Evolutionary conservation across 2,329 filamentous ascomycete genomes (phyloP).

Genomic region (Arthrobotrys musiformis): DNA sequence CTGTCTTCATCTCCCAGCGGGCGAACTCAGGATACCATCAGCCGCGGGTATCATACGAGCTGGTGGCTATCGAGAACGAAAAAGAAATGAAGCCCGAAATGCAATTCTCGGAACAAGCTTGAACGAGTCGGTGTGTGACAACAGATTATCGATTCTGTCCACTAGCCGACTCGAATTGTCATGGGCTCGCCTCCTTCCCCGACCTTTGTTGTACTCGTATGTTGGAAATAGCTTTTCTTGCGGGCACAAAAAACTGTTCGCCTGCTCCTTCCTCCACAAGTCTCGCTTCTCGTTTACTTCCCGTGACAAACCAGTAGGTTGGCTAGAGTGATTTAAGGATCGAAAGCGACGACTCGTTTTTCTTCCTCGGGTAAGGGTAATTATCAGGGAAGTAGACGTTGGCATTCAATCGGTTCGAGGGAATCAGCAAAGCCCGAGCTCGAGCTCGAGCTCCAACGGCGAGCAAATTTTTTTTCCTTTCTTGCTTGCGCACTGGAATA

Average conservation of each 20-base stretch:
- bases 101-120: conserved; percentile 28
- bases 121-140: conserved; percentile 51
- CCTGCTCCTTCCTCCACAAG: conserved; percentile 49
- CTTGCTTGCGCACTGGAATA: conserved; percentile 8
- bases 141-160: conserved; percentile 29
- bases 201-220: conserved; percentile 38
- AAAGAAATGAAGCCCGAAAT: conserved; percentile 47
- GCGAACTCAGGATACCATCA: conserved; percentile 33
- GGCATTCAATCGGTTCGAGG: conserved; percentile 10
- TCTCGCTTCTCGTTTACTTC: conserved; percentile 33
- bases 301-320: conserved; percentile 39
- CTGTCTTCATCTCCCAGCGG: conserved; percentile 21
- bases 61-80: conserved; percentile 35
- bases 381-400: conserved; percentile 15
- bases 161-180: conserved; percentile 26
- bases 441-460: conserved; percentile 44
- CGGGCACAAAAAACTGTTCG: conserved; percentile 48
- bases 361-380: conserved; percentile 48
- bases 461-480: conserved; percentile 43
- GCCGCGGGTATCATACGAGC: conserved; percentile 42
- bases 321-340: conserved; percentile 26
- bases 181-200: conserved; percentile 36
- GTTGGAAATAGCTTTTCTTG: conserved; percentile 43
- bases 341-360: conserved; percentile 25
- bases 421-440: conserved; percentile 37